These are phyloP conservation scores for Dissophora globulifera DNA, from an alignment of 192 early-diverging fungal genomes.

Conservation along the genomic window DNA sequence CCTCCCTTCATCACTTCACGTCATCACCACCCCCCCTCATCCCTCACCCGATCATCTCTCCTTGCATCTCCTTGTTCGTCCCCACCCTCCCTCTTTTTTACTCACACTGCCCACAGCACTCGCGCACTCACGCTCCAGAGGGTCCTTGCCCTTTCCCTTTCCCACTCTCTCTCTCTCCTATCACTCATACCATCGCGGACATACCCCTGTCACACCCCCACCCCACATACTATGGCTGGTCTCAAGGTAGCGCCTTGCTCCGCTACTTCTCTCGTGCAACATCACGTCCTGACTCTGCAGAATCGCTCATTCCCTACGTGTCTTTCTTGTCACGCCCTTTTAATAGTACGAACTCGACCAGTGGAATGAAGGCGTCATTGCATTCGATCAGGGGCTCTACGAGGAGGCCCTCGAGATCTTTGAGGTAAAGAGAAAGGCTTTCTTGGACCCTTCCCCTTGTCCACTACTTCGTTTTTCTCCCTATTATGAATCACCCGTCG, in stretches of 20 bases:
- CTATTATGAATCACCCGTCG: too few relatives aligned
- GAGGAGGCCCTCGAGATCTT: slow-evolving; percentile 75
- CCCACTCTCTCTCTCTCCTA: slow-evolving; percentile 1
- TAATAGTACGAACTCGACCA: slow-evolving; percentile 52
- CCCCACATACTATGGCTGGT: slow-evolving; percentile 1
- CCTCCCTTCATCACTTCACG: too few relatives aligned
- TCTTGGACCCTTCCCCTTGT: too few relatives aligned
- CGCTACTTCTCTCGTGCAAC: background rate
- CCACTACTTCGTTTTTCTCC: background rate
- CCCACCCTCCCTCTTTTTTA: background rate
- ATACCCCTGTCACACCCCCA: slow-evolving; percentile 3
- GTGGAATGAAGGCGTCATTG: slow-evolving; percentile 71
- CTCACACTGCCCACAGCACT: too few relatives aligned
- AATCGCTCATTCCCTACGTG: too few relatives aligned
- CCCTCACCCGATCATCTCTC: too few relatives aligned
- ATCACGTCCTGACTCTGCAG: too few relatives aligned
- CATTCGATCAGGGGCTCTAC: slow-evolving; percentile 82
- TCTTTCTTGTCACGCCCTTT: too few relatives aligned
- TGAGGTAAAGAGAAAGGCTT: slow-evolving; percentile 59
- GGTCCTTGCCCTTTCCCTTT: slow-evolving; percentile 2
- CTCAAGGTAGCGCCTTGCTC: background rate
- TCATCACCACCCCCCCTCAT: too few relatives aligned
- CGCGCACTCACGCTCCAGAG: too few relatives aligned
- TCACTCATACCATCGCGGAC: slow-evolving; percentile 27
- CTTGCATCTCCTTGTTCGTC: too few relatives aligned